Conservation (phyloP, 129 eudicot genomes). For the Silybum marianum region DNA sequence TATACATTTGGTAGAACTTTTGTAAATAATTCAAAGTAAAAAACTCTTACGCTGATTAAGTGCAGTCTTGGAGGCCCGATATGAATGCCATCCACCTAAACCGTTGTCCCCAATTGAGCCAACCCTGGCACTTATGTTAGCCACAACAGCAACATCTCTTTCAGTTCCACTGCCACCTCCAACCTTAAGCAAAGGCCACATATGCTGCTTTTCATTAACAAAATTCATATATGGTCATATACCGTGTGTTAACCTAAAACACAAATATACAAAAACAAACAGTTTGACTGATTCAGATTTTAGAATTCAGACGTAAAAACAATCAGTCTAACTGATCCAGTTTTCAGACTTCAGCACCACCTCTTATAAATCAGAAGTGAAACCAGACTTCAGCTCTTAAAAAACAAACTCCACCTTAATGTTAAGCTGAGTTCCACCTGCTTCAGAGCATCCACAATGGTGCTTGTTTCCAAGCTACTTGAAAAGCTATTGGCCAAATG, state of each 20-base stretch:
- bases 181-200: constrained; percentile 95
- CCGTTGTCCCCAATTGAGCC: constrained; percentile 88
- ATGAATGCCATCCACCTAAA: constrained; percentile 98
- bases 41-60: constrained; percentile 75
- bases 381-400: too few species aligned
- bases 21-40: constrained; percentile 9
- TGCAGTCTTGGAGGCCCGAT: constrained; percentile 87
- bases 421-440: neutral
- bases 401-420: neutral
- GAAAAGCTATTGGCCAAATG: neutral
- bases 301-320: too few species aligned
- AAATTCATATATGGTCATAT: constrained; percentile 1
- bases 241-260: neutral
- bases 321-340: too few species aligned
- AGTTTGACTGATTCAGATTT: too few species aligned
- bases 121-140: constrained; percentile 94
- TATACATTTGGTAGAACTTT: neutral
- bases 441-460: neutral
- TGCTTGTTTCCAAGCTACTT: neutral
- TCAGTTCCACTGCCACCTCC: constrained; percentile 78
- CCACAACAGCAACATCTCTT: constrained; percentile 78
- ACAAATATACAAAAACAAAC: neutral
- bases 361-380: neutral
- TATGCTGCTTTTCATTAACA: constrained; percentile 57
- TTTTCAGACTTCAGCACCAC: too few species aligned